These are phyloP conservation scores for Diaporthe caulivora DNA, from an alignment of 2,329 filamentous ascomycete species.

Conservation along the genomic window DNA sequence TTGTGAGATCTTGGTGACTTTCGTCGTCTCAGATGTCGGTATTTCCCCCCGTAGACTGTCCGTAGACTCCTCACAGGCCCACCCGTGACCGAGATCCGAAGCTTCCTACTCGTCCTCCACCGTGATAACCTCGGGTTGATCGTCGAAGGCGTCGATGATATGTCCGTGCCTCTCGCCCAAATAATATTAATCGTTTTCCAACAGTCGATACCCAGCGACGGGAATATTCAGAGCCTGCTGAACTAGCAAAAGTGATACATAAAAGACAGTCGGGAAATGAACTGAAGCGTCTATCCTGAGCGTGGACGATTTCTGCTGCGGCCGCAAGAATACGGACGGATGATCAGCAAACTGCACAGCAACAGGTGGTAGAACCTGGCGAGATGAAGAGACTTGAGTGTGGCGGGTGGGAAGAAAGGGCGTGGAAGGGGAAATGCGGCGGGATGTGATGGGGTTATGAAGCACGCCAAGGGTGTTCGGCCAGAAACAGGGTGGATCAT, in stretches of 20 bases:
- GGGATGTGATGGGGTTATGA: slow-evolving; percentile 48
- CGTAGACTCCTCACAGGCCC: slow-evolving; percentile 39
- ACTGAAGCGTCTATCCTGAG: slow-evolving; percentile 29
- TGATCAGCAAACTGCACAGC: slow-evolving; percentile 41
- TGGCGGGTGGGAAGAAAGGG: slow-evolving; percentile 41
- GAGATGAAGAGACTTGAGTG: slow-evolving; percentile 41
- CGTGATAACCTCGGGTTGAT: slow-evolving; percentile 7
- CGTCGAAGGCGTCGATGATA: neutral
- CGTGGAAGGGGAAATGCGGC: slow-evolving; percentile 42
- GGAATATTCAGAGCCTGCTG: slow-evolving; percentile 67
- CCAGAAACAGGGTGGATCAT: slow-evolving; percentile 50
- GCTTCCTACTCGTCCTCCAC: neutral
- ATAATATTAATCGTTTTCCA: slow-evolving; percentile 6
- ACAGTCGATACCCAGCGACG: slow-evolving; percentile 37
- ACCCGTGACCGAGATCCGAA: slow-evolving; percentile 30
- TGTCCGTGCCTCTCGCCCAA: neutral
- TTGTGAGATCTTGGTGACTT: slow-evolving; percentile 38
- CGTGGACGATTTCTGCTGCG: slow-evolving; percentile 32
- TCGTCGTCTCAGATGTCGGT: slow-evolving; percentile 35
- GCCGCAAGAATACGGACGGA: slow-evolving; percentile 37
- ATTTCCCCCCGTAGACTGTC: slow-evolving; percentile 37
- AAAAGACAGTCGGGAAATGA: slow-evolving; percentile 45
- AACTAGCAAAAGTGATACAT: slow-evolving; percentile 50
- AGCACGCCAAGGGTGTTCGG: slow-evolving; percentile 50
- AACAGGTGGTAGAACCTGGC: slow-evolving; percentile 31